Evolutionary conservation across 306 rosid species (phyloP), one percentile per base, ranked within the genome.

Genomic region (Cyclanthera cordifolia): DNA sequence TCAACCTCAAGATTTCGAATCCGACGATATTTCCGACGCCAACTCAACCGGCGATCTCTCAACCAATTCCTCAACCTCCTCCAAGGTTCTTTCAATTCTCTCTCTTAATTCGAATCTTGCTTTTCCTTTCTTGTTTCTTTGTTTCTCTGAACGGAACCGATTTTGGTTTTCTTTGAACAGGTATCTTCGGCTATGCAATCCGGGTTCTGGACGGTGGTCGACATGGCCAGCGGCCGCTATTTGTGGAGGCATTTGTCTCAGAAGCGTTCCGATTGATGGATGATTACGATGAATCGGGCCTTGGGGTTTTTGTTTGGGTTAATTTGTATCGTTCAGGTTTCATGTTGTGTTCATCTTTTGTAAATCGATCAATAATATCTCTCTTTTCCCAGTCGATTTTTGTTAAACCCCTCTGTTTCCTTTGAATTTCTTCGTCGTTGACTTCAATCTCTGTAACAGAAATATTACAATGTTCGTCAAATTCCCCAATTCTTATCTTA

Each of bases 151-250:
- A 67, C 10, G 58, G 53, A 67, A 48, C 0, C 0, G 54, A 51
- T 55, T 55, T 65, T 15, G 49, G 21, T 37, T 49, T 56, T 12
- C n/a, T 51, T 51, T 63, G 76, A 47, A 30, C 87, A 92, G 98
- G 76, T 82, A 67, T 39, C 84, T 32, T 78, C 79, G 24, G 88
- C 81, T 11, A 41, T 88, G 73, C 85, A 77, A 80, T 79, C 87
- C 25, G 91, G 89, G 78, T 92, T 92, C 72, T 89, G 98, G 98
- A 81, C 85, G 21, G 76, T 77, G 23, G 93, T 92, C 53, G 98
- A 92, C 69, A 92, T 89, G 96, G 98, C 95, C 30, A 85, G 90
- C 68, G 98, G 98, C 7, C 92, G 96, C 70, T 89, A 92, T 66
- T 87, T 92, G 41, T 92, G 98, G 98, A 92, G 85, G 83, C 77